Percentiles rank a stretch among this genome's conserved stretches.
These are phyloP conservation scores for Penicillium hesseltinei DNA, from an alignment of 2,329 filamentous ascomycete species.

Conservation along the genomic window DNA sequence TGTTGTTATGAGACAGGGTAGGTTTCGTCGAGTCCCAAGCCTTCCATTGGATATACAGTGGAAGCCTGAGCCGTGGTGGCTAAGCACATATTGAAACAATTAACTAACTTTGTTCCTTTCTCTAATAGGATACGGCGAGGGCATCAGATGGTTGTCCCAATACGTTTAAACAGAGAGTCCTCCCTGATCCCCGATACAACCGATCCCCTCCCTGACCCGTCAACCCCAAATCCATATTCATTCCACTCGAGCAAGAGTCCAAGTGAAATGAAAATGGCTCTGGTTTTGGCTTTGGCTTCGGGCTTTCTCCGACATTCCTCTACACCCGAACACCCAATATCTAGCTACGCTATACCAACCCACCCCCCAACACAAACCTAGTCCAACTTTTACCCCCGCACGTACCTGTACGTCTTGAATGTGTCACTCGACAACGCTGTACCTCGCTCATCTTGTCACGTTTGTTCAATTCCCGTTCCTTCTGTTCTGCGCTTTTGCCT, in stretches of 20 bases:
- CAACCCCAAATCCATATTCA: not conserved
- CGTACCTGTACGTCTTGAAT: constrained; percentile 6
- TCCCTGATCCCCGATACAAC: not conserved
- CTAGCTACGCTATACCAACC: not conserved
- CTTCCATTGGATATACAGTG: not conserved
- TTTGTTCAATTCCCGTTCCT: not conserved
- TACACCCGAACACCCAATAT: not conserved
- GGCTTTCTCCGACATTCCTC: not conserved
- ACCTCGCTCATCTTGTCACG: constrained; percentile 1
- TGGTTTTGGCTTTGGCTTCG: not conserved
- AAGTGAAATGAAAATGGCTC: not conserved
- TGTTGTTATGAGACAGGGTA: constrained; percentile 94
- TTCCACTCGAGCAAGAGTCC: not conserved
- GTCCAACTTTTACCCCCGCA: not conserved
- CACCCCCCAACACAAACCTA: not conserved
- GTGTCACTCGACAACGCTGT: constrained; percentile 2
- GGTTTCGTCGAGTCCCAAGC: constrained; percentile 28
- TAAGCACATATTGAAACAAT: not conserved
- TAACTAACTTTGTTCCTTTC: not conserved
- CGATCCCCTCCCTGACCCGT: not conserved
- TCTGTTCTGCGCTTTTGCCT: not conserved
- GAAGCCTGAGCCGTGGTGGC: not conserved
- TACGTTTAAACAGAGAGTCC: constrained; percentile 64
- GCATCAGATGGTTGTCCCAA: constrained; percentile 87
- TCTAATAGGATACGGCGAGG: constrained; percentile 72